Conservation (phyloP, 2,329 filamentous ascomycete species). For the Acephala macrosclerotiorum region DNA sequence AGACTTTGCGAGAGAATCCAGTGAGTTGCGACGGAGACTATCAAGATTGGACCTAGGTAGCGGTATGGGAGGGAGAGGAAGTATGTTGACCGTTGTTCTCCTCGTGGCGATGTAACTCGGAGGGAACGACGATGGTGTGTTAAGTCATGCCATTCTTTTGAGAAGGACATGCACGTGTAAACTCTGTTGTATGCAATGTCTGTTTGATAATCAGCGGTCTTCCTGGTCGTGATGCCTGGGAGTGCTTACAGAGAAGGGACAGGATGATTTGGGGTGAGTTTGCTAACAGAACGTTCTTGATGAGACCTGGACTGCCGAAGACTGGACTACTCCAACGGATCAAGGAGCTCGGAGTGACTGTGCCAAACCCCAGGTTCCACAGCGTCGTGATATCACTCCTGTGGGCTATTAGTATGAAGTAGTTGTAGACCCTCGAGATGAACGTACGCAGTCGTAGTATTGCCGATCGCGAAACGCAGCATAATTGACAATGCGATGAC, state of each 20-base stretch:
- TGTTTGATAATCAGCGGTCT: slow-evolving; percentile 9
- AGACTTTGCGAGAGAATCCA: slow-evolving; percentile 50
- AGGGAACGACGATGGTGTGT: slow-evolving; percentile 45
- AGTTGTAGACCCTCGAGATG: neutral
- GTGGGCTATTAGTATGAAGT: neutral
- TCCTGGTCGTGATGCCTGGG: neutral
- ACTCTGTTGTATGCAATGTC: slow-evolving; percentile 44
- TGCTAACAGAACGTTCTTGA: slow-evolving; percentile 37
- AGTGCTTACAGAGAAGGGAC: slow-evolving; percentile 39
- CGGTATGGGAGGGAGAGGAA: slow-evolving; percentile 48
- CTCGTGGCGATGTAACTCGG: slow-evolving; percentile 44
- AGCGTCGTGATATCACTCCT: slow-evolving; percentile 31
- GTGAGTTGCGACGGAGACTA: slow-evolving; percentile 45
- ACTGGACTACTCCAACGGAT: slow-evolving; percentile 30
- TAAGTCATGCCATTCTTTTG: slow-evolving; percentile 33
- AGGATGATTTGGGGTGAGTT: slow-evolving; percentile 46
- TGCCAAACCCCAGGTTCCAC: slow-evolving; percentile 29
- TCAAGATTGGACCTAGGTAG: slow-evolving; percentile 38
- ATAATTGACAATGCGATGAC: slow-evolving; percentile 25
- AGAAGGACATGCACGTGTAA: slow-evolving; percentile 36
- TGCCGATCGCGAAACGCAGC: slow-evolving; percentile 25
- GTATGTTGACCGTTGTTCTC: slow-evolving; percentile 44
- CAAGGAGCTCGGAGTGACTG: slow-evolving; percentile 25
- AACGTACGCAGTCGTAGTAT: slow-evolving; percentile 30
- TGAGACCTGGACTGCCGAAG: slow-evolving; percentile 27